Base-by-base conservation (phyloP, 2,329 filamentous ascomycete genomes). In the Macrophomina pseudophaseolina region DNA sequence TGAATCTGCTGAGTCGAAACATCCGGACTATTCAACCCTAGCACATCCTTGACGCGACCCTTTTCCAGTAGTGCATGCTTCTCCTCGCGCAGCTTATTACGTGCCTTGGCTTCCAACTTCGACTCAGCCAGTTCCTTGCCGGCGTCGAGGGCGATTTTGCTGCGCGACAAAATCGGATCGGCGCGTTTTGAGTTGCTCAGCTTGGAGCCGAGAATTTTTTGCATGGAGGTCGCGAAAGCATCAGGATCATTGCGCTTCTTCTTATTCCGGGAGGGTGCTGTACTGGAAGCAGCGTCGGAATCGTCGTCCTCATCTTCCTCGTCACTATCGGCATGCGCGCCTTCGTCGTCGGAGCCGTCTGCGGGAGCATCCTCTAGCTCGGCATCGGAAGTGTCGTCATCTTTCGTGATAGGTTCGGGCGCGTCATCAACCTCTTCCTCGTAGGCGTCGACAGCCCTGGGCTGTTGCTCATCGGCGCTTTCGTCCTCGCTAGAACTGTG, bases 131-230 rank as follows among this genome's bases (percentile, higher is more conserved):
- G 85, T 40, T 91, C 88, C 67, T 88, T 88, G 69, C 90, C 90
- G 0, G 91, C 88, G 68, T 92, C 87, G 14, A 89, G 87, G 1
- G 93, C 93, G 11, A 86, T 86, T 68, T 87, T 88, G 76, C 91
- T 94, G 73, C 95, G 90, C 5, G 94, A 90, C 3, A 99, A 85
- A n/a, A 99, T 92, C 0, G 95, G 95, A 76, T 99, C 95, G 65
- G 89, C 85, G 30, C 94, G 91, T 75, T 93, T 93, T 38, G 91
- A 87, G 7, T 87, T 88, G 1, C 93, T 90, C 9, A 98, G 85
- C 80, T 98, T 98, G 59, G 93, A 94, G 66, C 89, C 89, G 52
- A 99, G 86, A 76, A 99, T 97, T 79, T 95, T 97, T 71, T 91
- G 91, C 73, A 99, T 93, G 60, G 93, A 97, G 1, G 90, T 97